A percentile compares a stretch with the other conserved stretches of the same genome.
Evolutionary conservation across 495 filamentous ascomycete species (phyloP).

Genomic region (Hypomontagnella monticulosa): DNA sequence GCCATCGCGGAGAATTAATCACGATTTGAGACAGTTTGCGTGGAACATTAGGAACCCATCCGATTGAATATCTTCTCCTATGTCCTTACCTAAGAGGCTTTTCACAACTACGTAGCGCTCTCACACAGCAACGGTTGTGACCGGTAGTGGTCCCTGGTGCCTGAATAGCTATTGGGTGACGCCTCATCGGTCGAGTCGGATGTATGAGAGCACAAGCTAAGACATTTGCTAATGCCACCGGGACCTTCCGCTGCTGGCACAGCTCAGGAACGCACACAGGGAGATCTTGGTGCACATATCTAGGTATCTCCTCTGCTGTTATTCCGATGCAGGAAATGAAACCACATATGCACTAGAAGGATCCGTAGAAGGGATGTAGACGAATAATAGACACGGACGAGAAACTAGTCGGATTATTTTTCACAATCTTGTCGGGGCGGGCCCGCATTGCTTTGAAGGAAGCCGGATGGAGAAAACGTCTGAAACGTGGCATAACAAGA

Average conservation of each 20-base stretch:
- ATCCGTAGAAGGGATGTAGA: constrained; percentile 28
- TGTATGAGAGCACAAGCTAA: constrained; percentile 32
- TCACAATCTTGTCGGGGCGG: constrained; percentile 22
- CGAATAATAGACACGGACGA: constrained; percentile 26
- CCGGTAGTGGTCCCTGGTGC: constrained; percentile 17
- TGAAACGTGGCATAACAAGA: constrained; percentile 44
- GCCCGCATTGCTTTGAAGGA: constrained; percentile 20
- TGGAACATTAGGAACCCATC: constrained; percentile 36
- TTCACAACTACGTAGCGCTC: constrained; percentile 21
- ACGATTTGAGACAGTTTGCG: constrained; percentile 42
- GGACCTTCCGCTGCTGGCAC: constrained; percentile 46
- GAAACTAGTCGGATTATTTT: constrained; percentile 37
- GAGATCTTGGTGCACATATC: constrained; percentile 26
- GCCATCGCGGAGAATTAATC: constrained; percentile 40
- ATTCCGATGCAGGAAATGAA: constrained; percentile 38
- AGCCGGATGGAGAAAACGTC: constrained; percentile 29
- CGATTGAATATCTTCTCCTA: constrained; percentile 30
- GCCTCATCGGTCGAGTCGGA: constrained; percentile 38
- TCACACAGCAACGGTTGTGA: constrained; percentile 39
- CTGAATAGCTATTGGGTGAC: constrained; percentile 27
- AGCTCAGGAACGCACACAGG: constrained; percentile 29
- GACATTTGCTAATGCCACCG: constrained; percentile 37
- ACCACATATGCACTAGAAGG: constrained; percentile 39
- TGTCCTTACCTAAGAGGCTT: constrained; percentile 25
- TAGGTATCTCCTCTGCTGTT: constrained; percentile 12